phyloP scores from a whole-genome alignment of 257 asterid genomes.

The Gardenia jasminoides region DNA sequence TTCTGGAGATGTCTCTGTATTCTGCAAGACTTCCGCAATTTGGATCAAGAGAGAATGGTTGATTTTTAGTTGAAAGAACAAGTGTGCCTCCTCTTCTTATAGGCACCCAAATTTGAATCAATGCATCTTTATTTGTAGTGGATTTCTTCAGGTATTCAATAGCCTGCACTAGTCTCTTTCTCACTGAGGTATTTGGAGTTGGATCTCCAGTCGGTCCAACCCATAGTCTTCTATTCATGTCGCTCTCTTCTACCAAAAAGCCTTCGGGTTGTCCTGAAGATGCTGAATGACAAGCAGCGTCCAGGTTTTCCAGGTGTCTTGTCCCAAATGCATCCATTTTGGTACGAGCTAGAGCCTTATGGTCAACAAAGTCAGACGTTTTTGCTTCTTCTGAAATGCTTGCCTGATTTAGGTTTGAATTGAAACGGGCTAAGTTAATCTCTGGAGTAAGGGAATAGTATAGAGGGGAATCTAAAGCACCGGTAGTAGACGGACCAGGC shows the following conservation, averaged over 20 bases:
- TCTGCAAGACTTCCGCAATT: constrained; percentile 53
- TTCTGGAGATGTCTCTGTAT: constrained; percentile 51
- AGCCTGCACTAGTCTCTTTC: constrained; percentile 54
- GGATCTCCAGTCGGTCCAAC: constrained; percentile 41
- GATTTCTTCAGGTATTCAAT: constrained; percentile 50
- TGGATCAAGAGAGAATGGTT: constrained; percentile 51
- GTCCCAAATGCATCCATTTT: constrained; percentile 33
- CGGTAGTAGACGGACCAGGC: constrained; percentile 30
- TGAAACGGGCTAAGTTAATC: constrained; percentile 12
- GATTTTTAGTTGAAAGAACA: constrained; percentile 58
- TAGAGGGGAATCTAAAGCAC: constrained; percentile 29
- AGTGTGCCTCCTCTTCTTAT: constrained; percentile 50
- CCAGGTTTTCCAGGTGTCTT: constrained; percentile 25
- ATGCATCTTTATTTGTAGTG: constrained; percentile 48
- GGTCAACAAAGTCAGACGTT: constrained; percentile 18
- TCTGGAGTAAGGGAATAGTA: constrained; percentile 34
- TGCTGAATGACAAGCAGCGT: constrained; percentile 28
- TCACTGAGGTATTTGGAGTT: constrained; percentile 35
- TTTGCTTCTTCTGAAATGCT: constrained; percentile 31
- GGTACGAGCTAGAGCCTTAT: constrained; percentile 18
- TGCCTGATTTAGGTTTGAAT: constrained; percentile 29
- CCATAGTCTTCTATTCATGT: constrained; percentile 48
- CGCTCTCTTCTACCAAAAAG: constrained; percentile 36
- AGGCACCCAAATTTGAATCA: constrained; percentile 82
- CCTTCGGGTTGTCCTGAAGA: constrained; percentile 29